Evolutionary conservation across 352 stramenopile species (phyloP).

Genomic region (Pythium graminicola): DNA sequence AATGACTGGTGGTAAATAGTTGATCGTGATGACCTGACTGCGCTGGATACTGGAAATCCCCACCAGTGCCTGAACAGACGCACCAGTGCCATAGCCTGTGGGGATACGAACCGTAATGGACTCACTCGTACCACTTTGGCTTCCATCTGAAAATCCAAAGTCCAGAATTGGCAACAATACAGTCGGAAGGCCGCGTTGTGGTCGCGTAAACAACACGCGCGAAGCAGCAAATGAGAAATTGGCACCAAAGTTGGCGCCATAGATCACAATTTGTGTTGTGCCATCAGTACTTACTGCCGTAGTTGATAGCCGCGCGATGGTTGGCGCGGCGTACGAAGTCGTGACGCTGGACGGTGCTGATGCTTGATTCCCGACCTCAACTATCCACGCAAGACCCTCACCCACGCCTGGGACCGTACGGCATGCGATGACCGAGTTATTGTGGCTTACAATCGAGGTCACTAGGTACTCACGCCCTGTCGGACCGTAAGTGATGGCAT

Average conservation of each 20-base stretch:
- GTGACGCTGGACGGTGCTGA: conserved; percentile 29
- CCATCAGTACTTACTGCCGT: conserved; percentile 31
- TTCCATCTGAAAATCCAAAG: conserved; percentile 29
- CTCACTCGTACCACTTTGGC: conserved; percentile 20
- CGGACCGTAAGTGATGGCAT: conserved; percentile 50
- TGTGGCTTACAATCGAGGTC: conserved; percentile 33
- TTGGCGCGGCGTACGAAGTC: conserved; percentile 47
- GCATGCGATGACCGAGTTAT: conserved; percentile 52
- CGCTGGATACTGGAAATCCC: conserved; percentile 35
- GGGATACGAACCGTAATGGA: conserved; percentile 39
- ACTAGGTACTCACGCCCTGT: conserved; percentile 50
- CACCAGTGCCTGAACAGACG: conserved; percentile 32
- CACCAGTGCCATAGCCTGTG: conserved; percentile 32
- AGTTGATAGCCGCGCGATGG: conserved; percentile 17
- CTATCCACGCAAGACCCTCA: conserved; percentile 42
- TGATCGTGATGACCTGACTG: conserved; percentile 27
- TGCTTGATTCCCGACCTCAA: conserved; percentile 48
- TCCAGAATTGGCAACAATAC: conserved; percentile 35
- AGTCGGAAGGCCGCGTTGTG: conserved; percentile 24
- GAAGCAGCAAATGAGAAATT: conserved; percentile 33
- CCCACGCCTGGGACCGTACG: conserved; percentile 42
- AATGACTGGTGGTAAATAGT: conserved; percentile 40
- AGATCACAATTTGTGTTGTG: conserved; percentile 37
- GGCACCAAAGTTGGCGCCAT: conserved; percentile 44
- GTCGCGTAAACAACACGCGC: conserved; percentile 40